Evolutionary conservation across 176 grass and related monocot genomes (phyloP).

Genomic region (Leersia perrieri): DNA sequence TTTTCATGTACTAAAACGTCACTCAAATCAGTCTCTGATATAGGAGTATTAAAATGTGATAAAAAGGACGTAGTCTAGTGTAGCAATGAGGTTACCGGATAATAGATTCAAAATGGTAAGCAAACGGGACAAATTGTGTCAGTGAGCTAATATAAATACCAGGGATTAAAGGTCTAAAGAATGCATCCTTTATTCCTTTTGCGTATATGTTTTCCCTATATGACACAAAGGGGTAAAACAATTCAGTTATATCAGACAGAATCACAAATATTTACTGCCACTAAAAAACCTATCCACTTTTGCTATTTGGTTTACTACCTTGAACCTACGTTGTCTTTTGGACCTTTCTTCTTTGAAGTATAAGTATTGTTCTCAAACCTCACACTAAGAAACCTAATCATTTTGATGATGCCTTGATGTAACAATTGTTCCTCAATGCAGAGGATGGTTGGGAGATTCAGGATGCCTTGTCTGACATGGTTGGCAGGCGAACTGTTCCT

Average conservation of each 20-base stretch:
- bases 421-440: conserved; percentile 20
- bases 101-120: neutral
- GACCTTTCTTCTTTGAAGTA: neutral
- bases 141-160: neutral
- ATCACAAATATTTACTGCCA: neutral
- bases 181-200: neutral
- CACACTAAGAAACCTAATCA: neutral
- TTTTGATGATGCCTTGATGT: neutral
- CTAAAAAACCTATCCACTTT: neutral
- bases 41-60: neutral
- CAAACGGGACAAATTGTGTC: neutral
- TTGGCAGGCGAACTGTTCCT: conserved; percentile 61
- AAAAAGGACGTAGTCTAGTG: neutral
- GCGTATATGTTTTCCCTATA: neutral
- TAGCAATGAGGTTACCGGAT: neutral
- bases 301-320: neutral
- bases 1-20: neutral
- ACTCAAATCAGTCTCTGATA: neutral
- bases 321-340: neutral
- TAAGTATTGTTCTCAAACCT: neutral
- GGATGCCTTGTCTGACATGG: conserved; percentile 53
- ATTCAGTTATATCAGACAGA: neutral
- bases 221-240: neutral
- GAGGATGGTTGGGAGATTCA: conserved; percentile 69
- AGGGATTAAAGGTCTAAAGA: neutral